phyloP scores from a whole-genome alignment of 208 protist genomes.

The Acanthamoeba healyi region DNA sequence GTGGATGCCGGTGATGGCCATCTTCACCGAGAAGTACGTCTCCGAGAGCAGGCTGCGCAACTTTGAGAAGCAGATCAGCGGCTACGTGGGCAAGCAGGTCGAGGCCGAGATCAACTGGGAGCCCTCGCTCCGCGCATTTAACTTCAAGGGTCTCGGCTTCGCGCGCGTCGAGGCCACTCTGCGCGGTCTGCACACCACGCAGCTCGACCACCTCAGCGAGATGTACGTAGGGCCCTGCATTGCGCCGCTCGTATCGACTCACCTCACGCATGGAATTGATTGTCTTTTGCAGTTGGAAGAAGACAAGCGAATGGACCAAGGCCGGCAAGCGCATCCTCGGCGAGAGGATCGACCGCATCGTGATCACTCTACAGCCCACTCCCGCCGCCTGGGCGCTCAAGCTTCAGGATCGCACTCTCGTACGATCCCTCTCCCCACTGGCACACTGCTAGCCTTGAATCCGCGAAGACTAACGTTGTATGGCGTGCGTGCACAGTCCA shows the following conservation, averaged over 20 bases:
- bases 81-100: constrained; percentile 10
- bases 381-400: background rate
- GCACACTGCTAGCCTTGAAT: no score
- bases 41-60: background rate
- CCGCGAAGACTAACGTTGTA: no score
- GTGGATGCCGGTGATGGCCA: constrained; percentile 46
- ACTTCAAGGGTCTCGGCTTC: constrained; percentile 36
- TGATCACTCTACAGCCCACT: background rate
- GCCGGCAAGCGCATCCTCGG: constrained; percentile 44
- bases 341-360: constrained; percentile 60
- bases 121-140: background rate
- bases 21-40: constrained; percentile 71
- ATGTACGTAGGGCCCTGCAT: no score
- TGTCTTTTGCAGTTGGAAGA: background rate
- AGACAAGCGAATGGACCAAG: constrained; percentile 15
- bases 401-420: constrained; percentile 24
- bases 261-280: no score
- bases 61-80: constrained; percentile 26
- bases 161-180: constrained; percentile 9
- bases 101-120: constrained; percentile 59
- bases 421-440: constrained; percentile 18
- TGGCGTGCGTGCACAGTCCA: background rate
- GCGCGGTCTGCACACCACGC: constrained; percentile 35
- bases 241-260: no score
- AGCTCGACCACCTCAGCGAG: constrained; percentile 30